Conservation (phyloP, 129 eudicot genomes). For the Chrysanthemum seticuspe region DNA sequence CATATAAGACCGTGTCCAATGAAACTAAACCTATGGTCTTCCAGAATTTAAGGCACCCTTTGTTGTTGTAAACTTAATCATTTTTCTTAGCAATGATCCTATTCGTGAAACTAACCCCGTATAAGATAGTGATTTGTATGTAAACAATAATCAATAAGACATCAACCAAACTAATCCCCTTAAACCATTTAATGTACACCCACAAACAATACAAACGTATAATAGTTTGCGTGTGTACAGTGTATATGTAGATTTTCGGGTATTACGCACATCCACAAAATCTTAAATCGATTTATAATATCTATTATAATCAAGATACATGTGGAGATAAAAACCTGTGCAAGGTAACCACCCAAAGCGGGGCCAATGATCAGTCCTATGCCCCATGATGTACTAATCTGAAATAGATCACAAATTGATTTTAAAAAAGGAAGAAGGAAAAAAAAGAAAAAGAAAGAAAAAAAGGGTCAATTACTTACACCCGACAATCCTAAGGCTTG, state of each 20-base stretch:
- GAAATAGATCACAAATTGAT: conserved; percentile 14
- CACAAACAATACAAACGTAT: too few species aligned
- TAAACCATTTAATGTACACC: not conserved
- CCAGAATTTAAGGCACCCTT: too few species aligned
- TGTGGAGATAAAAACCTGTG: conserved; percentile 52
- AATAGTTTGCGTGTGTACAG: too few species aligned
- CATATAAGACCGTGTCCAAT: too few species aligned
- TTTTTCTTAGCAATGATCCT: too few species aligned
- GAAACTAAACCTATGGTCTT: too few species aligned
- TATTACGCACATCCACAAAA: too few species aligned
- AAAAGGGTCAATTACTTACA: conserved; percentile 64
- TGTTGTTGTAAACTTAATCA: too few species aligned
- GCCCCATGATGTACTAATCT: conserved; percentile 93
- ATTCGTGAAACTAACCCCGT: too few species aligned
- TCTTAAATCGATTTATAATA: not conserved
- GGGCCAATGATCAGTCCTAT: conserved; percentile 88
- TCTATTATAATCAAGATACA: conserved; percentile 3
- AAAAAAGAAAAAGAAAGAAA: too few species aligned
- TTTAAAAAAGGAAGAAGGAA: too few species aligned
- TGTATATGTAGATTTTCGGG: too few species aligned
- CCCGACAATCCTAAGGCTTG: conserved; percentile 72
- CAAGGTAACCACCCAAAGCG: conserved; percentile 89
- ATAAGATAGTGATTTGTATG: not conserved
- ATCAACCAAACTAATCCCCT: not conserved
- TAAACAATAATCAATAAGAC: not conserved